Percentiles rank a stretch among this genome's conserved stretches.
Conservation (phyloP, 2,329 filamentous ascomycete genomes). For the Exophiala bonariae region DNA sequence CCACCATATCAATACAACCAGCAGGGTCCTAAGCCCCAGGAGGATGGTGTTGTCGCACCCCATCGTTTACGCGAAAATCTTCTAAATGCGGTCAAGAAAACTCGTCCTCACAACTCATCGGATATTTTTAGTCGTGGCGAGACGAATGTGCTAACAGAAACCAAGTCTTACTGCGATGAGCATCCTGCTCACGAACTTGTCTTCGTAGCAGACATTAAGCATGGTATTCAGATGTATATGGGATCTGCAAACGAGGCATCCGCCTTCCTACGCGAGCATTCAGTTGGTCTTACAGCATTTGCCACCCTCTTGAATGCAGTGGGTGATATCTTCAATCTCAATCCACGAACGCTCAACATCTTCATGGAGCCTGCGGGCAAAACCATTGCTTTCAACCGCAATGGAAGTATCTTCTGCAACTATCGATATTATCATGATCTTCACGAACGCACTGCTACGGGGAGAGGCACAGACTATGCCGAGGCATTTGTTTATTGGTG, state of each 20-base stretch:
- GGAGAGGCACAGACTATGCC: slow-evolving; percentile 50
- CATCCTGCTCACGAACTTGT: slow-evolving; percentile 71
- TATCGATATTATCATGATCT: slow-evolving; percentile 81
- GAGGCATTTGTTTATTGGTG: slow-evolving; percentile 87
- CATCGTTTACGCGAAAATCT: slow-evolving; percentile 54
- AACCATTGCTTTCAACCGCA: slow-evolving; percentile 90
- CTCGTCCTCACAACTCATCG: slow-evolving; percentile 72
- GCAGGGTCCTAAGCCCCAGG: slow-evolving; percentile 24
- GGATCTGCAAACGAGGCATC: slow-evolving; percentile 50
- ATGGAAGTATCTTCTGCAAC: slow-evolving; percentile 91
- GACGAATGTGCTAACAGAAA: slow-evolving; percentile 74
- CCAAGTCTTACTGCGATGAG: slow-evolving; percentile 82
- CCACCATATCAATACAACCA: slow-evolving; percentile 40
- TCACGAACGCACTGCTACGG: slow-evolving; percentile 55
- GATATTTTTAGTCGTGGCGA: slow-evolving; percentile 71
- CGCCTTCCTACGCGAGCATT: slow-evolving; percentile 62
- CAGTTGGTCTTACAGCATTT: slow-evolving; percentile 67
- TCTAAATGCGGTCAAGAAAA: slow-evolving; percentile 74
- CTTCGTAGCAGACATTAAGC: slow-evolving; percentile 68
- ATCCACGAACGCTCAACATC: slow-evolving; percentile 71
- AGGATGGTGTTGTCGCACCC: slow-evolving; percentile 38
- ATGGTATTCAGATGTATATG: slow-evolving; percentile 73
- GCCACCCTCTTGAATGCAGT: slow-evolving; percentile 68
- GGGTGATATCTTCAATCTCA: slow-evolving; percentile 70
- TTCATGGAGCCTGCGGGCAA: slow-evolving; percentile 78